phyloP scores from a whole-genome alignment of 345 rosid species.

The Firmiana major region DNA sequence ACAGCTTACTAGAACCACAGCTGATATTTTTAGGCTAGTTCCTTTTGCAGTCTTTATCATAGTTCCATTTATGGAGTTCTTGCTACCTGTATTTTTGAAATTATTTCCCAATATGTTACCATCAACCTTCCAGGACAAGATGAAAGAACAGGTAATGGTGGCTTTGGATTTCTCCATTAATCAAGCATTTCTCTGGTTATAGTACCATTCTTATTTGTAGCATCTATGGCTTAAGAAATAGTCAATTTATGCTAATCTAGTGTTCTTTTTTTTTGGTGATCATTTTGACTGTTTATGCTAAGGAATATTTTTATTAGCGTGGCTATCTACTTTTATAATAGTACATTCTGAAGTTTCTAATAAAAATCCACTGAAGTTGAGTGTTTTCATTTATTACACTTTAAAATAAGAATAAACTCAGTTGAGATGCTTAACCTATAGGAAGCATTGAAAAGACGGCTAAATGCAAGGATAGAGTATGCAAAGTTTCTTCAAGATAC shows the following conservation, averaged over 20 bases:
- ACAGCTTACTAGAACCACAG: constrained; percentile 77
- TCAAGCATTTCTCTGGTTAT: neutral
- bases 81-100: constrained; percentile 85
- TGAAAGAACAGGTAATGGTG: constrained; percentile 86
- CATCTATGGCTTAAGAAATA: neutral
- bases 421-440: constrained; percentile 32
- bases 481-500: constrained; percentile 98
- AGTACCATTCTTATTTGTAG: neutral
- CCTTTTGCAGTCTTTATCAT: constrained; percentile 84
- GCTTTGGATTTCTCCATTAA: neutral
- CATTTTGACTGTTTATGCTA: neutral
- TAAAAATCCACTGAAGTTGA: constrained; percentile 2
- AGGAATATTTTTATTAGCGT: no score
- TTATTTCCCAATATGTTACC: constrained; percentile 96
- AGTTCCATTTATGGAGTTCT: constrained; percentile 97
- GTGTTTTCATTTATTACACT: constrained; percentile 2
- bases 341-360: neutral
- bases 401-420: constrained; percentile 6
- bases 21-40: constrained; percentile 82
- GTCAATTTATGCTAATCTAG: neutral
- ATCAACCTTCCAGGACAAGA: constrained; percentile 96
- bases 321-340: neutral
- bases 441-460: constrained; percentile 84
- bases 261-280: neutral
- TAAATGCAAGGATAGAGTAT: constrained; percentile 90